These are phyloP conservation scores for Aspergillus floridensis DNA, from an alignment of 2,329 filamentous ascomycete species.

Conservation along the genomic window DNA sequence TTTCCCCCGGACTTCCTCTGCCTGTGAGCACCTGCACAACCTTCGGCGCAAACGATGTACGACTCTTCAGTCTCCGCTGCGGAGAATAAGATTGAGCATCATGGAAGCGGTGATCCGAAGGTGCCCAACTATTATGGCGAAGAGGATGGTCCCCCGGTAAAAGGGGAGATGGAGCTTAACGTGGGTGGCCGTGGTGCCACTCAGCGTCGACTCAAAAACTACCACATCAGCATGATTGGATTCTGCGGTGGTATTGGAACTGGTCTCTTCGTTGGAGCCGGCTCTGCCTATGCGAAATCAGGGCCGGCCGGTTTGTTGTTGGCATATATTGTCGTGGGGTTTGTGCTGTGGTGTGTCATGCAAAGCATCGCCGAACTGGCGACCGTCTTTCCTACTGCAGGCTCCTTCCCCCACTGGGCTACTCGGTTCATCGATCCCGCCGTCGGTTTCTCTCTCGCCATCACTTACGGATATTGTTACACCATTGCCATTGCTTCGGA, in stretches of 20 bases:
- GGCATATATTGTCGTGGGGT: constrained; percentile 58
- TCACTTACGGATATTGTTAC: constrained; percentile 76
- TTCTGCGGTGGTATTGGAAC: constrained; percentile 54
- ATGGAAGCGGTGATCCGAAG: constrained; percentile 1
- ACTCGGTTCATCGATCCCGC: constrained; percentile 87
- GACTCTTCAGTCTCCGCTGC: constrained; percentile 1
- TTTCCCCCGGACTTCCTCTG: neutral
- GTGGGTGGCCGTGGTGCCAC: constrained; percentile 33
- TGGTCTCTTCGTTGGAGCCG: constrained; percentile 80
- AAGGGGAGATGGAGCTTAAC: constrained; percentile 32
- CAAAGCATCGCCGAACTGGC: constrained; percentile 88
- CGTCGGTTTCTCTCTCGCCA: constrained; percentile 83
- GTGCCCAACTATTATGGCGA: constrained; percentile 3
- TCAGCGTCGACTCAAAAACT: constrained; percentile 35
- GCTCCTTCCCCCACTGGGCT: constrained; percentile 86
- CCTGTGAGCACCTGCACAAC: neutral
- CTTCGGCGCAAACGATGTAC: constrained; percentile 3
- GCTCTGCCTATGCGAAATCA: constrained; percentile 65
- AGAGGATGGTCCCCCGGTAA: constrained; percentile 13
- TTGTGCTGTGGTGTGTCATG: constrained; percentile 85
- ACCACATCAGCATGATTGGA: constrained; percentile 35
- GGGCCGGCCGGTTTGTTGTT: constrained; percentile 74
- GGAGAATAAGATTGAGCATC: constrained; percentile 4
- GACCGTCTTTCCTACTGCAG: constrained; percentile 84
- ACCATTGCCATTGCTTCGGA: constrained; percentile 75